Base-by-base conservation (phyloP, 495 filamentous ascomycete species). In the Aspergillus nidulans region DNA sequence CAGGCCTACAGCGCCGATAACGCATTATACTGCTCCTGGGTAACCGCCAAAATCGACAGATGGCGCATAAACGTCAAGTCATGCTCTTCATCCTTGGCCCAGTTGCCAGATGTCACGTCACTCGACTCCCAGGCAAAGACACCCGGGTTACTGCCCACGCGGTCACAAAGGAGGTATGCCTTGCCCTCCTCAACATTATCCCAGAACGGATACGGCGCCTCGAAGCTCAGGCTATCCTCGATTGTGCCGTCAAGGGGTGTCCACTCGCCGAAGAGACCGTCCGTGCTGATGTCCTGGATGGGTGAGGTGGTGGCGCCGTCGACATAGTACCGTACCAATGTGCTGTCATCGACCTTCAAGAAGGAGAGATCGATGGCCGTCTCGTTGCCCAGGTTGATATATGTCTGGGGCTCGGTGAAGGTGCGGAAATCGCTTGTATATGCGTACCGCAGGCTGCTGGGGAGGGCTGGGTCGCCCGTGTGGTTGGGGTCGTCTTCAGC, bases 21-120 rank as follows among this genome's bases (percentile, higher is more conserved):
- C 6, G 54, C 50, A 34, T 54, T 45, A 43, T 54, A 57, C 45
- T 61, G 58, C 28, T 53, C 44, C 39, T 55, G 49, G 0, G 49
- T 56, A 13, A 61, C 46, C 6, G 58, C 1, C 2, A 57, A 30
- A 10, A 61, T 50, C 10, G 58, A 61, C 28, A 46, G 19, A 41
- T 61, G 58, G 9, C 58, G 20, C 58, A 61, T 57, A 18, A 53
- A 61, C 6, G 54, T 55, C 54, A 61, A 34, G 43, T 61, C 53
- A 45, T 49, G 32, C 4, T 25, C 40, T n/a, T 55, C 34, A 26
- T 50, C 39, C 39, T n/a, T 25, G 0, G 45, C 21, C 30, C 56
- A 61, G 18, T 36, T 34, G 4, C 58, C 58, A 5, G 36, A 49
- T 15, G 21, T 34, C 13, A 48, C 34, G 43, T 57, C 57, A 0